Evolutionary conservation across 2,329 filamentous ascomycete species (phyloP).

Genomic region (Cercospora zeina): DNA sequence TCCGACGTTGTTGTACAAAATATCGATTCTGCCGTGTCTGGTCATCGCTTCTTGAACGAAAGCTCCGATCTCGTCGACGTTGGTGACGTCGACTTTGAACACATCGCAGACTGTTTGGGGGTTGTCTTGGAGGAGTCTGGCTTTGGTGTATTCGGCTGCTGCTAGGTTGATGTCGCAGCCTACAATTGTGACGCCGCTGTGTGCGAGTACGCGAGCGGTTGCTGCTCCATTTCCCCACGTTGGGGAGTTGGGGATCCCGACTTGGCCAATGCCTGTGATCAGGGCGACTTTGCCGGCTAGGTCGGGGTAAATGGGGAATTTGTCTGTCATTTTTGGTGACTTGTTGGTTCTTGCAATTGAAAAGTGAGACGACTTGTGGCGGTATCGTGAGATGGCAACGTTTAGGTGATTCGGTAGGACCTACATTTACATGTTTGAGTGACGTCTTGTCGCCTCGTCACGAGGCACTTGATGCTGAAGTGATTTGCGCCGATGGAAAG

Average conservation of each 20-base stretch:
- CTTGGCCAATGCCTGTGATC: constrained; percentile 50
- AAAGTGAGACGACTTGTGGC: too few species aligned
- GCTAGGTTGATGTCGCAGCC: constrained; percentile 38
- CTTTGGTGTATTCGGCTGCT: constrained; percentile 34
- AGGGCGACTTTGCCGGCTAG: constrained; percentile 49
- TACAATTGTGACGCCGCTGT: constrained; percentile 53
- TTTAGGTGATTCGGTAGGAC: neutral
- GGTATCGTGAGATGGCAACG: neutral
- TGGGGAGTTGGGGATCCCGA: constrained; percentile 37
- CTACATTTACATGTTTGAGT: constrained; percentile 1
- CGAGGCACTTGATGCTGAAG: neutral
- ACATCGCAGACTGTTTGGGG: constrained; percentile 44
- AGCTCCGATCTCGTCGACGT: constrained; percentile 51
- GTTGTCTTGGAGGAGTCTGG: constrained; percentile 42
- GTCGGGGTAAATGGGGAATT: constrained; percentile 34
- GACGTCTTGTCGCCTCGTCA: neutral
- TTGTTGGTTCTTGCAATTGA: too few species aligned
- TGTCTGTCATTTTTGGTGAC: constrained; percentile 18
- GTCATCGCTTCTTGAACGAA: constrained; percentile 42
- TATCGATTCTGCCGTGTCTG: constrained; percentile 51
- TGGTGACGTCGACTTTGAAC: constrained; percentile 48
- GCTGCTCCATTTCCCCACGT: constrained; percentile 57
- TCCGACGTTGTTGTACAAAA: constrained; percentile 55
- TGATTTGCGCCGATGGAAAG: constrained; percentile 6
- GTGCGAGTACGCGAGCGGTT: constrained; percentile 50